Base-by-base conservation (phyloP, 495 filamentous ascomycete genomes). In the Penicillium canariense region DNA sequence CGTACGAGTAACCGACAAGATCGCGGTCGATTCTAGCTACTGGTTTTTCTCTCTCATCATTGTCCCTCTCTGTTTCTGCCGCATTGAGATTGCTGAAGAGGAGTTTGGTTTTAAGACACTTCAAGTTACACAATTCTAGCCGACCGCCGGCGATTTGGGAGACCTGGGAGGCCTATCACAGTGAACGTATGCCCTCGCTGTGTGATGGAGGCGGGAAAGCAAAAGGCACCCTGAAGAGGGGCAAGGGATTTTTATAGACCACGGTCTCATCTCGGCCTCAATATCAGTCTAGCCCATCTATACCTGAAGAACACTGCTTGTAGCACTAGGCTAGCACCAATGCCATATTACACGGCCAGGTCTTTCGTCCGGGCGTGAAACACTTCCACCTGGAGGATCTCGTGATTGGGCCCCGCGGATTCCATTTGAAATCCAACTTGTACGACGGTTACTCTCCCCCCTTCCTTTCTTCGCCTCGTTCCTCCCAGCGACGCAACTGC, bases 81-180 rank as follows among this genome's bases (percentile, higher is more conserved):
- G 11, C n/a, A 18, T 9, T 25, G 44, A 2, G 10, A 31, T 52
- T 34, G 50, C 23, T 12, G 39, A 12, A 12, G 44, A 14, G 15
- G 6, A 14, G 18, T n/a, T 17, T 15, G n/a, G n/a, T 15, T 65
- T 54, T 51, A 50, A 61, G 60, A 59, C 63, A 46, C 18, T 28
- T 55, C 50, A 54, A 59, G 63, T 66, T 66, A 66, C 63, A 66
- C 60, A 36, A 43, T 50, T 46, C 48, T 57, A 45, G 43, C 49
- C 36, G 25, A 38, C 42, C 47, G 15, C 36, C 20, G 28, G 20
- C 42, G 17, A 56, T 30, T 30, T 18, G 32, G 8, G 14, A 42
- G 30, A 30, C 44, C 17, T 27, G 27, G 17, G 32, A 55, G 42
- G 28, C 46, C 60, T 59, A 63, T 63, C 52, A 61, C 26, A 52